phyloP scores from a whole-genome alignment of 1,139 yeast species.

The Suhomyces bokatorum region DNA sequence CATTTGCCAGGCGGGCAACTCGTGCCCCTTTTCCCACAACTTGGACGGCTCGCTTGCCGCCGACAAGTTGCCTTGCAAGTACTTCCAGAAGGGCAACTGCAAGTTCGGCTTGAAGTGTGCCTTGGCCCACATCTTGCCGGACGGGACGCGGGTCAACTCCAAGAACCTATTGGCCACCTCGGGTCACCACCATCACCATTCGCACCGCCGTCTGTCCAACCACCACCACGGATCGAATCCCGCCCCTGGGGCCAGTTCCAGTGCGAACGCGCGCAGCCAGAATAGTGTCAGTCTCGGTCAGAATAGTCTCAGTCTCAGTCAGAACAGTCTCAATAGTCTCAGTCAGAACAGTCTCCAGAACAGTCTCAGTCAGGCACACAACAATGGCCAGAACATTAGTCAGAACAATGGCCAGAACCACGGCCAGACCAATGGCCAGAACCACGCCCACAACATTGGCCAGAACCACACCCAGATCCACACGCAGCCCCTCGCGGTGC shows the following conservation, averaged over 20 bases:
- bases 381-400: too few relatives aligned
- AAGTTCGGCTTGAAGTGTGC: slow-evolving; percentile 94
- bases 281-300: too few relatives aligned
- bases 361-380: too few relatives aligned
- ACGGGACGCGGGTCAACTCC: slow-evolving; percentile 78
- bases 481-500: neutral
- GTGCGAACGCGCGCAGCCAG: neutral
- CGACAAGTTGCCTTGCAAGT: slow-evolving; percentile 83
- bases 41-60: slow-evolving; percentile 55
- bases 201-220: slow-evolving; percentile 2
- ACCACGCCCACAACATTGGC: too few relatives aligned
- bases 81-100: slow-evolving; percentile 91
- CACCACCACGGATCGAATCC: neutral
- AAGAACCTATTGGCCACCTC: slow-evolving; percentile 23
- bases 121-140: slow-evolving; percentile 84
- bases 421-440: neutral
- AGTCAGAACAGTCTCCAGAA: too few relatives aligned
- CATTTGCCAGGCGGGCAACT: slow-evolving; percentile 86
- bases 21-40: slow-evolving; percentile 91
- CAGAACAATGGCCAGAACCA: too few relatives aligned
- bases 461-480: neutral
- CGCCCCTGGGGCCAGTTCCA: neutral
- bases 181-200: slow-evolving; percentile 8
- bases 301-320: too few relatives aligned
- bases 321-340: too few relatives aligned